Base-by-base conservation (phyloP, 2,329 filamentous ascomycete genomes). In the Trichothecium roseum region DNA sequence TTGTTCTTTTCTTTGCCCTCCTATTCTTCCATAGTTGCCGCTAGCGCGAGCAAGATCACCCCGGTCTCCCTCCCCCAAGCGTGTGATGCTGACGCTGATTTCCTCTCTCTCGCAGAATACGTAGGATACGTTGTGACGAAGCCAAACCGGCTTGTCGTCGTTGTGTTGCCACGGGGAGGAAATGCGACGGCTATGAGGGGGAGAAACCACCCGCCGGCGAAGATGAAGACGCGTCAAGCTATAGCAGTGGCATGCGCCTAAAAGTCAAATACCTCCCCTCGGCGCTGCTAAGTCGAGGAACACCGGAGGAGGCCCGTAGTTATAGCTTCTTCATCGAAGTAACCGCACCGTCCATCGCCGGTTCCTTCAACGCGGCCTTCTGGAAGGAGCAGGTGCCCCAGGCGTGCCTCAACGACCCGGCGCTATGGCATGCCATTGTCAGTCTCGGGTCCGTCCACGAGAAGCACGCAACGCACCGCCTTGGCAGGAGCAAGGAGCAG, bases 111-210 rank as follows among this genome's bases (percentile, higher is more conserved):
- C 29, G 4, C 24, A 57, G 56, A 44, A 60, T 57, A 26, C 49
- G 56, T 37, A 47, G 54, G 16, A 48, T 59, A 9, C 58, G 57
- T 37, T 60, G 55, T 37, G 55, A 53, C 37, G 54, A 59, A 38
- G 49, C 48, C 16, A 54, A 55, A 28, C 56, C 56, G 2, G 45
- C 48, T 6, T 60, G 56, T 37, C 39, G 50, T 15, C 49, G 52
- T 22, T 60, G 56, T 42, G 51, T 49, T 10, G 53, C 50, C 4
- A 57, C 53, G 4, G 53, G 55, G 4, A 47, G 54, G 18, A 52
- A 45, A 35, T 59, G 56, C 37, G 55, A 58, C 38, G 55, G 56
- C 31, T 62, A 64, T 44, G 54, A 48, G 35, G 20, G 20, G 6
- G 6, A 24, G 20, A 6, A 6, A 6, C 20, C 20, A 6, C 20